These are phyloP conservation scores for Talaromyces albobiverticillius DNA, from an alignment of 2,329 filamentous ascomycete species.

Conservation along the genomic window DNA sequence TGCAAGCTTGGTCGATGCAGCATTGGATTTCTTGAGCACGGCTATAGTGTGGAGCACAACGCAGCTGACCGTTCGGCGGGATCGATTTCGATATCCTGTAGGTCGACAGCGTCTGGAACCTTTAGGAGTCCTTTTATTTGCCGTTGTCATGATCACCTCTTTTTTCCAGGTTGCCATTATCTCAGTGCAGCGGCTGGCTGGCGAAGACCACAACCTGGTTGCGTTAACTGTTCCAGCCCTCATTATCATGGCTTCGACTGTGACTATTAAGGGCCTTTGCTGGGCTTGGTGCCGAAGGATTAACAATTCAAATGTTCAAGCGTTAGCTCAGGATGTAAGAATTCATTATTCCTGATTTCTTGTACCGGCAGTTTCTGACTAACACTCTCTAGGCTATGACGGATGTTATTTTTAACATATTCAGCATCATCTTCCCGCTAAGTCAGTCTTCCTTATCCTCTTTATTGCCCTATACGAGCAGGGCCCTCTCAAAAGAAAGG, in stretches of 20 bases:
- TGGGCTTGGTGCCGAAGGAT: conserved; percentile 88
- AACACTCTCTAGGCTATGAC: no score
- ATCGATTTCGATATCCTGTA: conserved; percentile 62
- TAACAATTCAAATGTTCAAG: conserved; percentile 81
- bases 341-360: no score
- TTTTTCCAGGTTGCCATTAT: conserved; percentile 62
- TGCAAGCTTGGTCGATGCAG: conserved; percentile 64
- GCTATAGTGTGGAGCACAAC: conserved; percentile 62
- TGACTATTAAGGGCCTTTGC: conserved; percentile 75
- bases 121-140: conserved; percentile 64
- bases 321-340: conserved; percentile 68
- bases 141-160: conserved; percentile 64
- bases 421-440: conserved; percentile 83
- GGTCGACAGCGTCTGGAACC: conserved; percentile 63
- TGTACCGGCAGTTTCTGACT: no score
- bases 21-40: conserved; percentile 65
- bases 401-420: conserved; percentile 86
- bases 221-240: conserved; percentile 70
- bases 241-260: conserved; percentile 75
- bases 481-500: neutral
- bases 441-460: conserved; percentile 25
- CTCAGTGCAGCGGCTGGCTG: conserved; percentile 57
- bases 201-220: conserved; percentile 64
- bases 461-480: no score
- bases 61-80: conserved; percentile 57